Percentiles rank a stretch among this genome's conserved stretches.
Conservation (phyloP, 2,329 filamentous ascomycete genomes). For the Aspergillus sclerotialis region DNA sequence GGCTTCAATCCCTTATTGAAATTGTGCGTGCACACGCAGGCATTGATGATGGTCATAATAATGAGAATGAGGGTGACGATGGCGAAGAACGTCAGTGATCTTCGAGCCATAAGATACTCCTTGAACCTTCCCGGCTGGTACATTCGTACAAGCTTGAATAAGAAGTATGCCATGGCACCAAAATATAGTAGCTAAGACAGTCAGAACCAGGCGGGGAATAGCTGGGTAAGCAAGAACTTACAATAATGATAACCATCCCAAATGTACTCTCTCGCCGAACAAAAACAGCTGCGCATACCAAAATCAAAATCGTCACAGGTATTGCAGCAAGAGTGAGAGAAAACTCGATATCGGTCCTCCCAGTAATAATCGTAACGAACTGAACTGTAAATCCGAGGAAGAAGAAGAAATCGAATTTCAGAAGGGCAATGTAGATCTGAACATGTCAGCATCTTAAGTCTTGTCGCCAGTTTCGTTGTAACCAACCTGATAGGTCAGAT, state of each 20-base stretch:
- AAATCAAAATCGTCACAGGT: conserved; percentile 81
- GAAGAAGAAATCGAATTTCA: conserved; percentile 99
- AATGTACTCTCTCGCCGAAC: conserved; percentile 72
- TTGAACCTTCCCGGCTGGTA: conserved; percentile 57
- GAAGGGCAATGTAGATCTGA: conserved; percentile 91
- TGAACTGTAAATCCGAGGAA: conserved; percentile 98
- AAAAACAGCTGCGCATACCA: conserved; percentile 77
- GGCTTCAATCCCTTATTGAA: conserved; percentile 85
- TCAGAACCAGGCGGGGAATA: conserved; percentile 9
- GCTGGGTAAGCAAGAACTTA: conserved; percentile 29
- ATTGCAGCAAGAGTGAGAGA: conserved; percentile 83
- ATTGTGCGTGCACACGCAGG: conserved; percentile 80
- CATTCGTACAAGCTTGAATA: conserved; percentile 97
- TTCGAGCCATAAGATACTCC: conserved; percentile 70
- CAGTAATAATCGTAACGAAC: conserved; percentile 85
- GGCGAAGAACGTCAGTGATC: conserved; percentile 86
- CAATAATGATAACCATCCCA: conserved; percentile 71
- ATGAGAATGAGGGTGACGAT: conserved; percentile 87
- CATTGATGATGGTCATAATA: conserved; percentile 79
- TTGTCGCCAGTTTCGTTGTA: background rate
- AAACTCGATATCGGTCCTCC: conserved; percentile 65
- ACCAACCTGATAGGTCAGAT: conserved; percentile 86
- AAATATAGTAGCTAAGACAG: conserved; percentile 76
- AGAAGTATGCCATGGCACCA: conserved; percentile 84
- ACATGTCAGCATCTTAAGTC: conserved; percentile 12